Base-by-base conservation (phyloP, 1,284 basidiomycete genomes). In the Pascua guehoae region DNA sequence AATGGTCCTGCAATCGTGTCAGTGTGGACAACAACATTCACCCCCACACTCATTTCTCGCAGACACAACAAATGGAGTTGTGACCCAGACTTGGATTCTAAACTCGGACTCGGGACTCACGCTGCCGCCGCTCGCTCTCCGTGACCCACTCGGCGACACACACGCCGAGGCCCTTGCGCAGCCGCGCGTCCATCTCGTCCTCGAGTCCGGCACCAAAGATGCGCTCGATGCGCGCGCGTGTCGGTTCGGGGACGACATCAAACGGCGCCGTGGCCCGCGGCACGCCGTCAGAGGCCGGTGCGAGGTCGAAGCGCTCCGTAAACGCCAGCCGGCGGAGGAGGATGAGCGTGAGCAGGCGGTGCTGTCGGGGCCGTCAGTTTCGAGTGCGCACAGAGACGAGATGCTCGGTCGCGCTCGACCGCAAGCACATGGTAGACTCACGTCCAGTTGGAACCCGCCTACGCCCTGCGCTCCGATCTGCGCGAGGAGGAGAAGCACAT, bases 381-480 rank as follows among this genome's bases (percentile, higher is more conserved):
- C 38, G 24, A 45, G 18, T 36, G 2, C 10, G n/a, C n/a, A n/a
- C n/a, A n/a, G n/a, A 32, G 24, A 32, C 24, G 7, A 32, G 24
- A 32, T 32, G n/a, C n/a, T n/a, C 24, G 17, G 45, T 51, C 40
- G 45, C 38, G 12, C 14, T 11, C 4, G 9, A 41, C 15, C n/a
- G n/a, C 14, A 47, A 12, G 37, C 8, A 41, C 24, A 18, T n/a
- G n/a, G n/a, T n/a, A 14, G 1, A 58, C 71, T 59, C 57, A 74
- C 74, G 43, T 75, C 74, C 0, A 71, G 57, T 51, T 74, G 74
- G 53, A 71, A 75, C 5, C 74, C 74, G 12, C 74, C 74, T 0
- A 75, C 74, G 14, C 68, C 72, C 47, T 64, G 67, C 2, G 72
- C 70, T 12, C 74, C 74, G 41, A 75, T 67, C 54, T 75, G 74